phyloP scores from a whole-genome alignment of 331 rosid genomes.

The Erythrophleum ivorense region DNA sequence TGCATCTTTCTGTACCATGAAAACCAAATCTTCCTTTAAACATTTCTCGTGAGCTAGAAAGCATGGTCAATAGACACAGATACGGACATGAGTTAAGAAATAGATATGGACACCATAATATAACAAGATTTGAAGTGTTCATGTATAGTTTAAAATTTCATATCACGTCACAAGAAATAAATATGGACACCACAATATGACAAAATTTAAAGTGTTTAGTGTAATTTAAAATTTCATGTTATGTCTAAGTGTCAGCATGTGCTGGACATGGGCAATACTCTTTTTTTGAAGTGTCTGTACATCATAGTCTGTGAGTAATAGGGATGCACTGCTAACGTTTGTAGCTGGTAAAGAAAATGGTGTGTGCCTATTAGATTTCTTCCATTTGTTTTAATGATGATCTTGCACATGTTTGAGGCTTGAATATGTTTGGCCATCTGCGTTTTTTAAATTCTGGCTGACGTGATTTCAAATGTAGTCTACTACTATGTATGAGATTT shows the following conservation, averaged over 20 bases:
- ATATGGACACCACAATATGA: not conserved
- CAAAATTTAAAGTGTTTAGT: not conserved
- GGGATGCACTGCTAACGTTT: not conserved
- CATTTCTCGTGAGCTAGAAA: not conserved
- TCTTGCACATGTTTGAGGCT: conserved; percentile 15
- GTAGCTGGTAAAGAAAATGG: not conserved
- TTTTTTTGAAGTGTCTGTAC: no score
- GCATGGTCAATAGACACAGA: not conserved
- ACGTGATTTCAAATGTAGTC: not conserved
- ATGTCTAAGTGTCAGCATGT: not conserved
- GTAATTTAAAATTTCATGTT: not conserved
- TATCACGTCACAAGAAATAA: not conserved
- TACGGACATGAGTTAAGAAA: not conserved
- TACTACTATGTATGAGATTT: not conserved
- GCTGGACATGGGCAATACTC: no score
- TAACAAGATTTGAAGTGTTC: not conserved
- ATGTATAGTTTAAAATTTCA: not conserved
- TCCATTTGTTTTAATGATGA: not conserved
- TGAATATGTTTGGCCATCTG: conserved; percentile 11
- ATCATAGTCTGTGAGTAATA: not conserved
- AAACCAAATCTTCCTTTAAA: conserved; percentile 2
- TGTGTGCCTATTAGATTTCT: not conserved
- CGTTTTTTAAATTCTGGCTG: not conserved
- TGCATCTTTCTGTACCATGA: conserved; percentile 16
- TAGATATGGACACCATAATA: not conserved